Evolutionary conservation across 2,329 filamentous ascomycete genomes (phyloP), one percentile per base, ranked within the genome.

Genomic region (Calonectria leucothoes): DNA sequence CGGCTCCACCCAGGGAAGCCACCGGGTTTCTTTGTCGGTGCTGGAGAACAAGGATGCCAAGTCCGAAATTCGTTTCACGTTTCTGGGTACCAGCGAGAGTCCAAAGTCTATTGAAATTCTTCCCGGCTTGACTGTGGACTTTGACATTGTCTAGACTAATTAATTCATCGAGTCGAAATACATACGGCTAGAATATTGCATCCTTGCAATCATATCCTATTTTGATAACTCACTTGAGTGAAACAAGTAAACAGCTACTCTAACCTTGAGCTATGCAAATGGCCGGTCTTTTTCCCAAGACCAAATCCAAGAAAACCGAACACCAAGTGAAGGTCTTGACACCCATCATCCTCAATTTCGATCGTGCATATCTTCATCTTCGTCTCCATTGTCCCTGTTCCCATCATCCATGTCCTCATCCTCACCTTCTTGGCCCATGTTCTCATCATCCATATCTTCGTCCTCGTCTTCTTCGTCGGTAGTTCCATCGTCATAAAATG

Each of bases 61-160:
- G 57, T 71, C 14, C 0, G 73, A 78, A 35, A 73, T 80, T 2
- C 75, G 59, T n/a, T 59, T 80, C 48, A 77, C 79, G 7, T 69
- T 80, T 0, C 7, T 80, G 23, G 79, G 79, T 1, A 80, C 74
- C 12, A 66, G 72, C n/a, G 65, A 77, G 20, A 80, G 79, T 25
- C 79, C 79, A 15, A 63, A 74, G 66, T 76, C 71, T 5, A 72
- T 80, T 12, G 71, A 80, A 35, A 52, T 80, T 29, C 71, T 80
- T 42, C 76, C 79, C 2, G 77, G 79, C 0, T n/a, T 80, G 12
- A 65, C 75, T 10, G n/a, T 80, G 0, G 75, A 79, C 17, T 78
- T 80, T 72, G 76, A 80, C 25, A 45, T 51, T 11, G 20, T 59
- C 10, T 69, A 39, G 33, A 37, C 10, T 12, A n/a, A n/a, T 51